A percentile compares a stretch with the other conserved stretches of the same genome.
phyloP scores from a whole-genome alignment of 768 basidiomycete species.

The Pulveroboletus sp. region DNA sequence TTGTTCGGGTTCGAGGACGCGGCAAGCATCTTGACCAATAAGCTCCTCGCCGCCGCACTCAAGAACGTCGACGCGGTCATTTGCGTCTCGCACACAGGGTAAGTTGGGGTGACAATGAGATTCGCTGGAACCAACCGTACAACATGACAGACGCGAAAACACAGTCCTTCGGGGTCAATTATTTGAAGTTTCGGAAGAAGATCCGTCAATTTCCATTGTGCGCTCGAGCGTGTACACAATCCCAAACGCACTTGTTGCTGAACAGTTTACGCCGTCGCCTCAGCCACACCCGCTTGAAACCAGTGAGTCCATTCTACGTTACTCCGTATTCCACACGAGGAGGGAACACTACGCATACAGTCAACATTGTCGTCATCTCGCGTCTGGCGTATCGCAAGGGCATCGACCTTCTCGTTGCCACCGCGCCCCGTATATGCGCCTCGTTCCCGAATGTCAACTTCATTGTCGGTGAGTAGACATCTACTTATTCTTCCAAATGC shows the following conservation, averaged over 20 bases:
- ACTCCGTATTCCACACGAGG: neutral
- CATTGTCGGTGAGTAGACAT: constrained; percentile 57
- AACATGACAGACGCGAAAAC: constrained; percentile 78
- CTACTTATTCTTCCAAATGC: no score
- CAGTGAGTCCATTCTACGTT: constrained; percentile 38
- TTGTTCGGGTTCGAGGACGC: constrained; percentile 97
- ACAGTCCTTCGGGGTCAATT: constrained; percentile 85
- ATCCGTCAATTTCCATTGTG: constrained; percentile 43
- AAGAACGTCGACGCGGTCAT: constrained; percentile 92
- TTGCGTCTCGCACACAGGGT: constrained; percentile 97
- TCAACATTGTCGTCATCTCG: constrained; percentile 88
- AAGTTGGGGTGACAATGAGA: constrained; percentile 17
- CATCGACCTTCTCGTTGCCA: constrained; percentile 90
- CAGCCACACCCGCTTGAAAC: constrained; percentile 42
- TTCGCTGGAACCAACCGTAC: no score
- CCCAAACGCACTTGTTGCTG: constrained; percentile 86
- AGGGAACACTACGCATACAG: constrained; percentile 37
- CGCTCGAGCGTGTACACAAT: constrained; percentile 80
- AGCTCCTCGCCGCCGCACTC: constrained; percentile 81
- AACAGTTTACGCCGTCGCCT: constrained; percentile 72
- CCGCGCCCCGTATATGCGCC: constrained; percentile 84
- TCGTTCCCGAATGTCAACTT: constrained; percentile 86
- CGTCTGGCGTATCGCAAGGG: constrained; percentile 95
- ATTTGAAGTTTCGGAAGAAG: constrained; percentile 47
- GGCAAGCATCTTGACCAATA: constrained; percentile 95